These are phyloP conservation scores for Neltuma alba DNA, from an alignment of 306 rosid genomes.

Conservation along the genomic window DNA sequence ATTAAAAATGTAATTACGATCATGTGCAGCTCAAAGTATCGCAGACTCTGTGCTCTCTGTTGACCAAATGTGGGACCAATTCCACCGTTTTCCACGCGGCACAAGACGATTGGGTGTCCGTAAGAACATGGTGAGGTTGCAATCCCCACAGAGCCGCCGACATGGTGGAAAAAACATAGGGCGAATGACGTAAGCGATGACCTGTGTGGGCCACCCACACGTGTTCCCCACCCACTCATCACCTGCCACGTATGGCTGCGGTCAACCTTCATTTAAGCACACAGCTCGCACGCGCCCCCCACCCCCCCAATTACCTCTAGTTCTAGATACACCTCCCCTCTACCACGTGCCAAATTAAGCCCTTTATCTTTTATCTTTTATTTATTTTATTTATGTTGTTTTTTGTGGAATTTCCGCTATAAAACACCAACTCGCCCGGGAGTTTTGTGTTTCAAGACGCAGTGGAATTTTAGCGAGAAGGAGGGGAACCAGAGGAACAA, in stretches of 20 bases:
- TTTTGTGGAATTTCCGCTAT: conserved; percentile 9
- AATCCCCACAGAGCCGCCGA: background rate
- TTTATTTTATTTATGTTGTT: background rate
- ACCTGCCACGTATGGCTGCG: conserved; percentile 47
- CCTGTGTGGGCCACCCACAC: conserved; percentile 33
- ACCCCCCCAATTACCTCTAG: background rate
- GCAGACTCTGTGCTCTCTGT: background rate
- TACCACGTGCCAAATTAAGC: conserved; percentile 52
- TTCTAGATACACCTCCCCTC: conserved; percentile 4
- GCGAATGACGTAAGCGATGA: conserved; percentile 76
- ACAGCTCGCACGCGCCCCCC: background rate
- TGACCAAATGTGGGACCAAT: background rate
- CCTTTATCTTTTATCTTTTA: background rate
- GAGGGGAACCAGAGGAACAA: background rate
- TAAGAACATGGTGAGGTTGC: background rate
- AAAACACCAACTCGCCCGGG: conserved; percentile 5
- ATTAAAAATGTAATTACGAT: background rate
- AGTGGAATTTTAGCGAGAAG: background rate
- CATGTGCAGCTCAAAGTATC: background rate
- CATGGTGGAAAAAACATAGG: background rate
- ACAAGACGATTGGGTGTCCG: background rate
- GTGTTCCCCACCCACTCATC: background rate
- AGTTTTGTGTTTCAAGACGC: conserved; percentile 14
- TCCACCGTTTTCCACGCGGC: background rate
- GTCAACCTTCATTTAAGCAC: conserved; percentile 8